Conservation (phyloP, 768 basidiomycete species). For the Hypholoma sublateritium region DNA sequence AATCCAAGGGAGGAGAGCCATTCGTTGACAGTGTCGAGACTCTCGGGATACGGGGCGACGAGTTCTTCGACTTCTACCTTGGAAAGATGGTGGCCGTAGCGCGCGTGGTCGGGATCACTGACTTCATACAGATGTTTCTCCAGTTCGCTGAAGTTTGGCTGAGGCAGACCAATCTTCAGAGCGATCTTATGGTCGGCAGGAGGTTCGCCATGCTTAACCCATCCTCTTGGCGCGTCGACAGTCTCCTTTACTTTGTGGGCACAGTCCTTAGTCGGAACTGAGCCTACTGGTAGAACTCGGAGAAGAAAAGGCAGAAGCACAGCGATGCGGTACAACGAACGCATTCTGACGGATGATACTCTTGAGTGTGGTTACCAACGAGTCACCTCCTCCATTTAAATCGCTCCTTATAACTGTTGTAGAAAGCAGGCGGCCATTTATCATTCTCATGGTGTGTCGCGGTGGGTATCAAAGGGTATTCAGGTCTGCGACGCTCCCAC, state of each 20-base stretch:
- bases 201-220: constrained; percentile 46
- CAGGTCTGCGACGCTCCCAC: no score
- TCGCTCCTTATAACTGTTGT: no score
- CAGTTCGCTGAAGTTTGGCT: constrained; percentile 46
- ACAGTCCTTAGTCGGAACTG: constrained; percentile 20
- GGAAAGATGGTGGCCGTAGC: constrained; percentile 55
- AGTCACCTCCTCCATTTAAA: no score
- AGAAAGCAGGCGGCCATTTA: no score
- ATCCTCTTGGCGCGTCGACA: constrained; percentile 42
- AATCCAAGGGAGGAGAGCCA: constrained; percentile 65
- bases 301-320: constrained; percentile 13
- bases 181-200: constrained; percentile 44
- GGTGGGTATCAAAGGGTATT: not conserved
- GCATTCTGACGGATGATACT: constrained; percentile 8
- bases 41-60: constrained; percentile 57
- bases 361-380: no score
- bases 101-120: constrained; percentile 51
- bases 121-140: constrained; percentile 55
- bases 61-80: constrained; percentile 67
- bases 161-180: constrained; percentile 58
- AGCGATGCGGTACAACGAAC: constrained; percentile 13
- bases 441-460: not conserved
- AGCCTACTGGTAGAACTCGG: constrained; percentile 16
- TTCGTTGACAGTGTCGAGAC: constrained; percentile 51
- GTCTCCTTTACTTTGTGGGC: constrained; percentile 32